Conservation (phyloP, 1,139 yeast genomes). For the Torulaspora pretoriensis region DNA sequence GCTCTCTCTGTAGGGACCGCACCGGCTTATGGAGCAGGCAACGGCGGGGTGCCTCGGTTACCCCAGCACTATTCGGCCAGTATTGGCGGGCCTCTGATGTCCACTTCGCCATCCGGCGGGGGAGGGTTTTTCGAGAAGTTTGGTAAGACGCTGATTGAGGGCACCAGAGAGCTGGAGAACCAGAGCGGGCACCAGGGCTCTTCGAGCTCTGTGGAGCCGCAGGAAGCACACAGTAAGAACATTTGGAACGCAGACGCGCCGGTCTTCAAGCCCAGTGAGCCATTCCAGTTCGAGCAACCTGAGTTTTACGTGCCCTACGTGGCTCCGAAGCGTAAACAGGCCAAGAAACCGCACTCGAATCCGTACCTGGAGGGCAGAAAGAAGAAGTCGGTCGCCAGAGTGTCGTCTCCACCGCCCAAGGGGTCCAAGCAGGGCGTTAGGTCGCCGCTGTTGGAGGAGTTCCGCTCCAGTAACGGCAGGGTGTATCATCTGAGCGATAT, state of each 20-base stretch:
- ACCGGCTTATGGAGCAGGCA: conserved; percentile 16
- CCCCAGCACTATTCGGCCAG: conserved; percentile 30
- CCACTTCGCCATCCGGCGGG: conserved; percentile 12
- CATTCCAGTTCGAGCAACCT: conserved; percentile 5
- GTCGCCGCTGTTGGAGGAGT: conserved; percentile 82
- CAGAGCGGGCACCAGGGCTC: conserved; percentile 2
- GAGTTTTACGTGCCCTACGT: conserved; percentile 11
- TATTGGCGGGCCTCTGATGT: conserved; percentile 27
- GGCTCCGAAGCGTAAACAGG: conserved; percentile 1
- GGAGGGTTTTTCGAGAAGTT: conserved; percentile 35
- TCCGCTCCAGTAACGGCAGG: conserved; percentile 58
- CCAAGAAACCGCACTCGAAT: conserved; percentile 14
- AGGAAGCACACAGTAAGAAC: conserved; percentile 7
- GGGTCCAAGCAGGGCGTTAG: conserved; percentile 34
- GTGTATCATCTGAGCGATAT: conserved; percentile 67
- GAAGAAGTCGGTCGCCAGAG: conserved; percentile 5
- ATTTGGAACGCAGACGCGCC: conserved; percentile 33
- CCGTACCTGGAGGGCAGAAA: conserved; percentile 17
- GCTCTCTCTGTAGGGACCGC: conserved; percentile 28
- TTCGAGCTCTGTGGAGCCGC: background rate
- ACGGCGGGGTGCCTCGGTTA: background rate
- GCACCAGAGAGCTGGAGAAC: conserved; percentile 34
- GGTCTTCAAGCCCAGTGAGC: conserved; percentile 25
- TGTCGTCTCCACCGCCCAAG: conserved; percentile 3
- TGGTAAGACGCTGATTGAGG: conserved; percentile 36